Evolutionary conservation across 495 filamentous ascomycete species (phyloP).

Genomic region (Barbatosphaeria neglecta): DNA sequence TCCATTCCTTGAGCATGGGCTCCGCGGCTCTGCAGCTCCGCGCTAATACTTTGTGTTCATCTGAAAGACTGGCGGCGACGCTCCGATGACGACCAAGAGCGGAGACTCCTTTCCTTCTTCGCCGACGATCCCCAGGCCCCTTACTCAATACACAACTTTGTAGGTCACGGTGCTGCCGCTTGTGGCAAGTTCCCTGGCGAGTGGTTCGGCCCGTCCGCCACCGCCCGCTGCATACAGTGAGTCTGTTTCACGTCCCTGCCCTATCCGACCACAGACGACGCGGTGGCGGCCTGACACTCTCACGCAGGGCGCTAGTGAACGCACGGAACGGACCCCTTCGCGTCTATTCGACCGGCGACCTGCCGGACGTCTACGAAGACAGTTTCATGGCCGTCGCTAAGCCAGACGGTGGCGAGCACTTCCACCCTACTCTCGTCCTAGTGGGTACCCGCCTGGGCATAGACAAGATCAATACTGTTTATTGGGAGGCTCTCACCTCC

Average conservation of each 20-base stretch:
- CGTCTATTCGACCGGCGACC: constrained; percentile 85
- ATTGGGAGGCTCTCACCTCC: constrained; percentile 78
- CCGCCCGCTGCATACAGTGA: constrained; percentile 90
- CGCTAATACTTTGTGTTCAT: constrained; percentile 10
- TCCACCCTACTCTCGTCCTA: constrained; percentile 79
- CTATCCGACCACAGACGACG: too few relatives aligned
- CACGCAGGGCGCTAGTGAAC: constrained; percentile 57
- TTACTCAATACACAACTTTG: constrained; percentile 93
- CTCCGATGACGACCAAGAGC: constrained; percentile 49
- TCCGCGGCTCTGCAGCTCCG: background rate
- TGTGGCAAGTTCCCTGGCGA: constrained; percentile 94
- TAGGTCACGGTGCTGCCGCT: constrained; percentile 71
- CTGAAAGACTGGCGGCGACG: constrained; percentile 66
- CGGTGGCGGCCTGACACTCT: constrained; percentile 12
- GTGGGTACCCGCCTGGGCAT: constrained; percentile 84
- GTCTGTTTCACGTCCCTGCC: constrained; percentile 22
- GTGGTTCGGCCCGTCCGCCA: constrained; percentile 99
- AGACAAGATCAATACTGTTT: constrained; percentile 83
- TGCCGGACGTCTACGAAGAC: constrained; percentile 85
- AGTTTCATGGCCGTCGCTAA: constrained; percentile 65
- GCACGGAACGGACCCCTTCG: constrained; percentile 47
- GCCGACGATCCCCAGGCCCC: constrained; percentile 77
- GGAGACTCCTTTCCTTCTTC: constrained; percentile 66
- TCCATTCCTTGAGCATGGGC: background rate
- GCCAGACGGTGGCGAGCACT: constrained; percentile 40